Conservation (phyloP, 2,329 filamentous ascomycete species). For the Didymella exigua region DNA sequence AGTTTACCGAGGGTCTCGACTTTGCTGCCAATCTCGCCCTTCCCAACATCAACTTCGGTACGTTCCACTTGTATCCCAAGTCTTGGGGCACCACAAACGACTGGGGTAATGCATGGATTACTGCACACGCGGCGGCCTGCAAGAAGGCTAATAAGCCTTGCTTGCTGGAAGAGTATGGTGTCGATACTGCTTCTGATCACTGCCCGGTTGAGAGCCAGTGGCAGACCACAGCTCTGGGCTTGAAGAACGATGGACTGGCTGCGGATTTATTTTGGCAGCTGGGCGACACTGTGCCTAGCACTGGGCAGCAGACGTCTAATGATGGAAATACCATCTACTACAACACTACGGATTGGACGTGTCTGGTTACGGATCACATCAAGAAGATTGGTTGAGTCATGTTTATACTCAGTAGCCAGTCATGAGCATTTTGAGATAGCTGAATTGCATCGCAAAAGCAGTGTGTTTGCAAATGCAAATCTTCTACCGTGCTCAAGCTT, state of each 20-base stretch:
- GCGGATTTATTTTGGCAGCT: constrained; percentile 58
- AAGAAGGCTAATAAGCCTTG: constrained; percentile 57
- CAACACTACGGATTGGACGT: constrained; percentile 42
- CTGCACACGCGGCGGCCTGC: constrained; percentile 57
- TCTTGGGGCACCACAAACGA: constrained; percentile 59
- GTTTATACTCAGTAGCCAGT: background rate
- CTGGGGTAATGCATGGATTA: constrained; percentile 62
- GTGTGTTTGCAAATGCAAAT: too few relatives aligned
- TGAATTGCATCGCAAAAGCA: too few relatives aligned
- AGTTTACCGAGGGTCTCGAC: constrained; percentile 57
- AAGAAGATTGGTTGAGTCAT: constrained; percentile 17
- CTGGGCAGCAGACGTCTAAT: constrained; percentile 56
- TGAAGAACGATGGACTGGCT: constrained; percentile 56
- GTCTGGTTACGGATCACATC: constrained; percentile 28
- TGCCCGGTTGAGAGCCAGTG: constrained; percentile 55
- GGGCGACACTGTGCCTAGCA: constrained; percentile 59
- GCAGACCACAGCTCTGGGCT: constrained; percentile 57
- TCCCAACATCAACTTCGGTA: constrained; percentile 59
- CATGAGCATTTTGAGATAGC: too few relatives aligned
- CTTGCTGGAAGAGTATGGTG: constrained; percentile 61
- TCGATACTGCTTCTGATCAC: constrained; percentile 56
- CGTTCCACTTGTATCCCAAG: constrained; percentile 62
- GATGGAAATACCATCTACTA: constrained; percentile 64
- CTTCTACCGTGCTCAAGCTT: too few relatives aligned
- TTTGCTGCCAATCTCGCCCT: constrained; percentile 59